phyloP scores from a whole-genome alignment of 352 stramenopile species.

The Phytopythium montanum region DNA sequence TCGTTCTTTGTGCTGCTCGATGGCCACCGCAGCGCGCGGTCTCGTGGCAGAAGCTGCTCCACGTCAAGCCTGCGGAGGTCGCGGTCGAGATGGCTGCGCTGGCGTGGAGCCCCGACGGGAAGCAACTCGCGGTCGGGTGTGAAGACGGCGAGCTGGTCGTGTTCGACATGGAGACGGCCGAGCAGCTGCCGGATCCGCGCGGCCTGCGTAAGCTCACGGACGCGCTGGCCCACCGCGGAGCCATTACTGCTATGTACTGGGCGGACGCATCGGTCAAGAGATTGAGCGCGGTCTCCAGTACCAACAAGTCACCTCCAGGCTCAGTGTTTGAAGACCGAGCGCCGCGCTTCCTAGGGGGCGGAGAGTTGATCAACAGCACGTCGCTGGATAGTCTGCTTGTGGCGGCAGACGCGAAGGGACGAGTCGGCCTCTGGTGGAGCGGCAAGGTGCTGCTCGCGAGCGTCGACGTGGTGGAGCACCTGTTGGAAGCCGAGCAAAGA shows the following conservation, averaged over 20 bases:
- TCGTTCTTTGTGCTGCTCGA: no score
- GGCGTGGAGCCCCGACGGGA: constrained; percentile 63
- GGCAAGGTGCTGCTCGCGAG: constrained; percentile 44
- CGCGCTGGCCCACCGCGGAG: constrained; percentile 30
- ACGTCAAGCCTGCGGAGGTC: constrained; percentile 62
- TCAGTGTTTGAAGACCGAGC: constrained; percentile 31
- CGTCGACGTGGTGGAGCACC: constrained; percentile 31
- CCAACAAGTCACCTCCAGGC: constrained; percentile 14
- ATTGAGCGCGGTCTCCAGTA: no score
- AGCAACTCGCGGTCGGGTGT: constrained; percentile 60
- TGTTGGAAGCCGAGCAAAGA: constrained; percentile 16
- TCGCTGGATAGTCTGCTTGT: constrained; percentile 34
- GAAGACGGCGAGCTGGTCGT: constrained; percentile 66
- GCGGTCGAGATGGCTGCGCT: constrained; percentile 47
- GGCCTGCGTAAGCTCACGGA: constrained; percentile 15
- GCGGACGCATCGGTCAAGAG: constrained; percentile 4
- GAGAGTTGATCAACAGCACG: not conserved
- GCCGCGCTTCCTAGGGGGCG: constrained; percentile 20
- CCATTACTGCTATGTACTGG: constrained; percentile 67
- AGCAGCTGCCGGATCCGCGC: constrained; percentile 23
- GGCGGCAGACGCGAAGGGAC: constrained; percentile 36
- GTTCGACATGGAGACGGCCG: constrained; percentile 59
- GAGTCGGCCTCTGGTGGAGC: constrained; percentile 60
- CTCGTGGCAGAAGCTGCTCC: constrained; percentile 72
- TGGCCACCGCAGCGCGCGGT: constrained; percentile 45